A percentile compares a stretch with the other conserved stretches of the same genome.
These are phyloP conservation scores for Setaria italica DNA, from an alignment of 202 grass and related monocot genomes.

Conservation along the genomic window DNA sequence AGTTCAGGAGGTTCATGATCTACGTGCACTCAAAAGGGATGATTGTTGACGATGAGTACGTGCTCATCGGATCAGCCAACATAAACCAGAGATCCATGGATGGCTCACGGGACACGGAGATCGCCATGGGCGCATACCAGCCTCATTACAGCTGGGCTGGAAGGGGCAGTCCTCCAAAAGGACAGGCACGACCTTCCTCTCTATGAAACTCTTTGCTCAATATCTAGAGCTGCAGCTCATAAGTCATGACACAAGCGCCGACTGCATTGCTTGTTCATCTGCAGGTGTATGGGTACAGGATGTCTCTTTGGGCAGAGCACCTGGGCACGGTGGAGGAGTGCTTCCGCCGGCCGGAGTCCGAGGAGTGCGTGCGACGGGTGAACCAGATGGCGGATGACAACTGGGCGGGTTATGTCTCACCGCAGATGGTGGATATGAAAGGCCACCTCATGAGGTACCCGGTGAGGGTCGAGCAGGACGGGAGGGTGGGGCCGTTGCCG, in stretches of 20 bases:
- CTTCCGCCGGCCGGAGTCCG: slow-evolving; percentile 56
- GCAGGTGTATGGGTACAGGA: slow-evolving; percentile 88
- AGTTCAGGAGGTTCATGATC: slow-evolving; percentile 85
- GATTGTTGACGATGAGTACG: slow-evolving; percentile 79
- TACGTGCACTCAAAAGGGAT: slow-evolving; percentile 95
- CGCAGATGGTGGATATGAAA: slow-evolving; percentile 57
- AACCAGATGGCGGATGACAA: slow-evolving; percentile 82
- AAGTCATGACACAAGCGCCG: neutral
- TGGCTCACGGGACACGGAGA: slow-evolving; percentile 87
- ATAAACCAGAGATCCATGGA: slow-evolving; percentile 91
- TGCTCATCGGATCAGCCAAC: slow-evolving; percentile 79
- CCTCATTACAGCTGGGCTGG: slow-evolving; percentile 75
- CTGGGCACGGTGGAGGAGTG: slow-evolving; percentile 64
- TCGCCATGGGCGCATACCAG: slow-evolving; percentile 89
- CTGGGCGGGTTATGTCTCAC: slow-evolving; percentile 63
- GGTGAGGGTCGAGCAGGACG: slow-evolving; percentile 61
- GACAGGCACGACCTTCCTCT: slow-evolving; percentile 54
- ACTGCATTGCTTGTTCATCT: neutral
- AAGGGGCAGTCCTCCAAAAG: slow-evolving; percentile 55
- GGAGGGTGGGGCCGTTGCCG: slow-evolving; percentile 52
- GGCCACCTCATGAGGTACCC: slow-evolving; percentile 91
- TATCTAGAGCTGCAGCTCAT: too few species aligned
- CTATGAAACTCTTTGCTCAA: neutral
- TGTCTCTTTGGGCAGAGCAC: slow-evolving; percentile 93
- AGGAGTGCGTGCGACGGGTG: slow-evolving; percentile 70